Base-by-base conservation (phyloP, 108 stramenopile genomes). In the Skeletonema costatum region DNA sequence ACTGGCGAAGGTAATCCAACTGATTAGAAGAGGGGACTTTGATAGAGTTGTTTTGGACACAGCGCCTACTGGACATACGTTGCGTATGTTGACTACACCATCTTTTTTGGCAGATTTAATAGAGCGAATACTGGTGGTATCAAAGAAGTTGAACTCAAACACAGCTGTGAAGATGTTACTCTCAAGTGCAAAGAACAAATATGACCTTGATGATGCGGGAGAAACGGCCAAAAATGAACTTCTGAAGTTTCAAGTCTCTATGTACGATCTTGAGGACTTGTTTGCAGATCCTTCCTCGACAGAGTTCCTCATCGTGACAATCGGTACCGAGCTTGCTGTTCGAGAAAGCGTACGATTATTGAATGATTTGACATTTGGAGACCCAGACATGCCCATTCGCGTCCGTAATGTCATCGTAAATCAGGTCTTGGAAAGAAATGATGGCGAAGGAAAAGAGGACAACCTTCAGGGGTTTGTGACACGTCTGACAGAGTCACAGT, bases 31-130 rank as follows among this genome's bases (percentile, higher is more conserved):
- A 46, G 93, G 92, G 5, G 69, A 84, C 56, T 98, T 94, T 76
- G 96, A 97, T 81, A 86, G 97, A 11, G 92, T 98, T 19, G 88
- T 98, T 2, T 71, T 98, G 30, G 98, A 98, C 75, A 98, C 98
- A 12, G 98, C 98, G 2, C 98, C 98, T 14, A 97, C 98, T 3
- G 98, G 98, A 4, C 98, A 98, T 75, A 98, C 98, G 10, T 76
- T 97, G 50, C 84, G 97, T 30, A 94, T 98, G 94, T 87, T 98
- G 53, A 92, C 87, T 0, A 92, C 90, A 0, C 96, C 93, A 2
- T 83, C 76, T 6, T 94, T 92, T 70, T 38, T 95, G 13, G 93
- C 92, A 12, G 93, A 94, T 56, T 71, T 94, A 64, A 93, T 97
- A 62, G 93, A 95, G 58, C 81, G 83, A 10, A 73, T 96, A 10